phyloP scores from a whole-genome alignment of 2,329 filamentous ascomycete species.

The Hypoxylon sp. region DNA sequence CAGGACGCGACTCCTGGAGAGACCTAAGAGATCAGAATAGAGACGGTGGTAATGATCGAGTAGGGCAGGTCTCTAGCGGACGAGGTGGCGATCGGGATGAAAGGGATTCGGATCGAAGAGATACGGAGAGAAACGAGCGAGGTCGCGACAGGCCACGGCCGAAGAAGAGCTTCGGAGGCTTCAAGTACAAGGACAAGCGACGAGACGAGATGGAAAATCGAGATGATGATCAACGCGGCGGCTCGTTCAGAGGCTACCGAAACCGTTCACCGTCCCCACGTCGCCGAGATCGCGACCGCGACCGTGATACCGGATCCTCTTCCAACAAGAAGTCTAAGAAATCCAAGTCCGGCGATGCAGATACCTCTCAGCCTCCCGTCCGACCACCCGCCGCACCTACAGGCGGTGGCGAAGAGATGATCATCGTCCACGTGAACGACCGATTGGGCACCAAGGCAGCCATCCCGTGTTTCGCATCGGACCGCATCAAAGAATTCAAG shows the following conservation, averaged over 20 bases:
- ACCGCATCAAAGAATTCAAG: slow-evolving; percentile 89
- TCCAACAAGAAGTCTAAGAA: slow-evolving; percentile 43
- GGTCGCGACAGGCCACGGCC: slow-evolving; percentile 45
- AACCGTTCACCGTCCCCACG: slow-evolving; percentile 55
- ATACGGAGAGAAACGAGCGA: slow-evolving; percentile 26
- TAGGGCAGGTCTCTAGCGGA: slow-evolving; percentile 12
- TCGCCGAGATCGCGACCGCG: slow-evolving; percentile 53
- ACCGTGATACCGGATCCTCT: slow-evolving; percentile 49
- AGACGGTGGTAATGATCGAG: slow-evolving; percentile 16
- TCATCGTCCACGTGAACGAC: slow-evolving; percentile 93
- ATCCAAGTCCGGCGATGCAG: slow-evolving; percentile 46
- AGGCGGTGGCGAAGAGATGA: slow-evolving; percentile 78
- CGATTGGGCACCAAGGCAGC: slow-evolving; percentile 95
- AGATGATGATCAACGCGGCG: slow-evolving; percentile 53
- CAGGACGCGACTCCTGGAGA: slow-evolving; percentile 23
- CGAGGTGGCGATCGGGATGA: slow-evolving; percentile 18
- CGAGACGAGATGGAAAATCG: slow-evolving; percentile 60
- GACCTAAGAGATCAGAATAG: slow-evolving; percentile 22
- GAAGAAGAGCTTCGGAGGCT: slow-evolving; percentile 59
- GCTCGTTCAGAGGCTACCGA: slow-evolving; percentile 66
- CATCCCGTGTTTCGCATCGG: slow-evolving; percentile 87
- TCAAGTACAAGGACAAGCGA: slow-evolving; percentile 70
- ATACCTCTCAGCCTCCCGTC: slow-evolving; percentile 52
- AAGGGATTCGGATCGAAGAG: slow-evolving; percentile 24
- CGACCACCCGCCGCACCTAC: slow-evolving; percentile 48